phyloP scores from a whole-genome alignment of 2,329 filamentous ascomycete genomes.

The Ophiostoma ips region DNA sequence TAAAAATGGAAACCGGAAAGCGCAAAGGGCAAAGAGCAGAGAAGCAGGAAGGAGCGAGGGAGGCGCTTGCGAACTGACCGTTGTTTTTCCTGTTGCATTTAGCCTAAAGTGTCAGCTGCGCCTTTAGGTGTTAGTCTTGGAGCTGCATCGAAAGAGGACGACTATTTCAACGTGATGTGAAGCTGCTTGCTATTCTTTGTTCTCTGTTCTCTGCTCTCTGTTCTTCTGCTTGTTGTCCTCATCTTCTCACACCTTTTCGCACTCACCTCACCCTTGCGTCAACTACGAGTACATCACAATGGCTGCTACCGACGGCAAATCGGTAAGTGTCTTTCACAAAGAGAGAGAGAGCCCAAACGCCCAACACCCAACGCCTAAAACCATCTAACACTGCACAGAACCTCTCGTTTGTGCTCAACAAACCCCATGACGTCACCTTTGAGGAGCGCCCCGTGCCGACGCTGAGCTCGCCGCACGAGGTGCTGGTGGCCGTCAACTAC shows the following conservation, averaged over 20 bases:
- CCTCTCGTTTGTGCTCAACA: slow-evolving; percentile 72
- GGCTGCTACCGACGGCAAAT: slow-evolving; percentile 17
- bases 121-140: not conserved
- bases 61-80: too few relatives aligned
- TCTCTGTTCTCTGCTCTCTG: not conserved
- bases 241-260: not conserved
- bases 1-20: too few relatives aligned
- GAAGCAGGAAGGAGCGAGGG: too few relatives aligned
- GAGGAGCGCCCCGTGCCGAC: slow-evolving; percentile 61
- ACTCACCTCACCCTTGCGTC: not conserved
- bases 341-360: too few relatives aligned
- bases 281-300: slow-evolving; percentile 6
- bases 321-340: slow-evolving; percentile 19
- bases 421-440: slow-evolving; percentile 56
- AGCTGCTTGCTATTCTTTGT: not conserved
- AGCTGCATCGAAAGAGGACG: too few relatives aligned
- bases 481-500: slow-evolving; percentile 69
- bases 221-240: too few relatives aligned
- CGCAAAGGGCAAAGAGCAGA: too few relatives aligned
- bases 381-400: slow-evolving; percentile 42
- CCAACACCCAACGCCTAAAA: not conserved
- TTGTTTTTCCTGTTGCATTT: too few relatives aligned
- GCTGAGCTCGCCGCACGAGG: slow-evolving; percentile 54
- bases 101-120: too few relatives aligned
- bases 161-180: not conserved